Evolutionary conservation across 1,284 basidiomycete species (phyloP).

Genomic region (Gomphus bonarii): DNA sequence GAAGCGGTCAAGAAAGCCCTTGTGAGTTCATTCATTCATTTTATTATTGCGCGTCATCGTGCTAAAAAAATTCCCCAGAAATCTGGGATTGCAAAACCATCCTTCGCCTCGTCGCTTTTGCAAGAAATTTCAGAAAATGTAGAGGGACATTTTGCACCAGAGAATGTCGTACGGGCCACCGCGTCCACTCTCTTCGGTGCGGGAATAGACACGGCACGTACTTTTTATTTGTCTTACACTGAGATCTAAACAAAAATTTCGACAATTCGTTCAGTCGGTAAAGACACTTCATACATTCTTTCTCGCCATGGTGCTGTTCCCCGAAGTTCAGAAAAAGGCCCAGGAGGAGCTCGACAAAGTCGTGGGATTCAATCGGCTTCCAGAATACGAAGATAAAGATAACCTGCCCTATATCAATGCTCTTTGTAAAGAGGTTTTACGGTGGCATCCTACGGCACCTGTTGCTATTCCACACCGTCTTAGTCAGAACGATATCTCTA

Average conservation of each 20-base stretch:
- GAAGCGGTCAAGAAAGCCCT: background rate
- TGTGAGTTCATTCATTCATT: background rate
- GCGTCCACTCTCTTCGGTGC: constrained; percentile 5
- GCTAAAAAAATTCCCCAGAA: background rate
- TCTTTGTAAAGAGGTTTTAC: constrained; percentile 11
- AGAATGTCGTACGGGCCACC: constrained; percentile 3
- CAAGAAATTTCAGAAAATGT: background rate
- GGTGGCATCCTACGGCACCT: constrained; percentile 7
- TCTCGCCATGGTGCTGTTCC: constrained; percentile 16
- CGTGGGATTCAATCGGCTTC: constrained; percentile 11
- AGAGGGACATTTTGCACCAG: background rate
- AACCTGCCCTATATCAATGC: constrained; percentile 13
- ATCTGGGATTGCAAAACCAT: background rate
- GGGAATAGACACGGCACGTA: constrained; percentile 13
- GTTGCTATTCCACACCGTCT: constrained; percentile 34
- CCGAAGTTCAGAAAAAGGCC: constrained; percentile 13
- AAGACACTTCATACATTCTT: constrained; percentile 13
- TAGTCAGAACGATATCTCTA: constrained; percentile 31
- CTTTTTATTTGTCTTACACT: background rate
- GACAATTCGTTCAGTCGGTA: background rate
- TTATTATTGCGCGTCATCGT: background rate
- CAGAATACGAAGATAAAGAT: constrained; percentile 10
- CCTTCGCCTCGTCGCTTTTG: background rate
- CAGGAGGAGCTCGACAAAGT: constrained; percentile 14
- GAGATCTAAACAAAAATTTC: background rate